A percentile compares a stretch with the other conserved stretches of the same genome.
Conservation (phyloP, 2,329 filamentous ascomycete species). For the Gremmenia infestans region DNA sequence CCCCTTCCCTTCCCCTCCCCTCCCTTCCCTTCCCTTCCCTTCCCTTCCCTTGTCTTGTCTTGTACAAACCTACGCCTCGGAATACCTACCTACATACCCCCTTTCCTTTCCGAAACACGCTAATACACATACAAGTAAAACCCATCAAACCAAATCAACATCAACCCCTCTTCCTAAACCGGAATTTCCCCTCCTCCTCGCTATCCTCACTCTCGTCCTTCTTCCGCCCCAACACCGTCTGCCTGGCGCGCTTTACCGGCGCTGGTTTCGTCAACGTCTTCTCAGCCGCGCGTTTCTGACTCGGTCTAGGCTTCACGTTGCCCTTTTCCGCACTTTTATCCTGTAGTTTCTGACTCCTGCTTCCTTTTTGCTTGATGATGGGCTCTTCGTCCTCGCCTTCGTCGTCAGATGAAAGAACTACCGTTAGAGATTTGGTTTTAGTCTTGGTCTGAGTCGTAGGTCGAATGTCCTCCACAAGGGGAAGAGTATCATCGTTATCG, state of each 20-base stretch:
- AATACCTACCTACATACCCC: no score
- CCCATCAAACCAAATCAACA: background rate
- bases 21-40: no score
- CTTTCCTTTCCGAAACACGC: no score
- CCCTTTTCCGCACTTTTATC: constrained; percentile 12
- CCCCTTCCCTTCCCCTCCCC: no score
- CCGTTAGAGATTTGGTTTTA: background rate
- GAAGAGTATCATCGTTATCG: background rate
- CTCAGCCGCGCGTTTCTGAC: constrained; percentile 23
- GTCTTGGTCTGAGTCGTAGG: background rate
- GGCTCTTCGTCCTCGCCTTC: constrained; percentile 10
- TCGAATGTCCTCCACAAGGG: background rate
- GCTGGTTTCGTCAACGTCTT: constrained; percentile 16
- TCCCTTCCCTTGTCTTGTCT: no score
- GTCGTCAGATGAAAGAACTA: constrained; percentile 4
- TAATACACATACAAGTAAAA: no score
- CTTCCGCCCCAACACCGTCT: constrained; percentile 7
- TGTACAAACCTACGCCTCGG: no score
- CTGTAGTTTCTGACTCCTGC: constrained; percentile 6
- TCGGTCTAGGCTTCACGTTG: constrained; percentile 1
- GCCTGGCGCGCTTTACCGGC: constrained; percentile 25
- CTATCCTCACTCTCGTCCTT: constrained; percentile 24
- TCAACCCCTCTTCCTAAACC: constrained; percentile 22
- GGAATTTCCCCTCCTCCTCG: constrained; percentile 30
- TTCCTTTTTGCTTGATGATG: constrained; percentile 1